Evolutionary conservation across 2,329 filamentous ascomycete species (phyloP), one percentile per base, ranked within the genome.

Genomic region (Clathrospora elynae): DNA sequence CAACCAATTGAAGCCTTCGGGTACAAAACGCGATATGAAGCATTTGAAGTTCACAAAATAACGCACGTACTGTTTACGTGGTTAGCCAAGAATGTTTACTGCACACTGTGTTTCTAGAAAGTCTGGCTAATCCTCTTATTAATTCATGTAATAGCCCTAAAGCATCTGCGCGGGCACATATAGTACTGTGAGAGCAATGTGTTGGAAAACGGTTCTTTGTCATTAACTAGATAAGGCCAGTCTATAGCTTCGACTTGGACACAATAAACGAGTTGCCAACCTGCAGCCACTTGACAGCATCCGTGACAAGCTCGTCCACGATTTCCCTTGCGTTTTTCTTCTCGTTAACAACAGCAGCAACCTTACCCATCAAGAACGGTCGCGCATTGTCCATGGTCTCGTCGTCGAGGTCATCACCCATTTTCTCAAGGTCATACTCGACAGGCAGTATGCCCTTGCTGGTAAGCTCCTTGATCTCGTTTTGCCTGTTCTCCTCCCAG

Each of bases 321-420:
- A 99, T 92, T 12, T 73, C 88, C 81, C 91, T 95, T 50, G 93
- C 93, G 25, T 81, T 77, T 84, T 95, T 95, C 79, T 86, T 87
- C 76, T 97, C 90, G 66, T 92, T 93, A 42, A 93, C 88, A 20
- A 96, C 89, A 18, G 93, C 92, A 24, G 93, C 88, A 49, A 88
- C 92, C 81, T 97, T 95, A 71, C 93, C 93, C 93, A 99, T 99
- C 60, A 96, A 75, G 78, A 84, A 95, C 10, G 91, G 91, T 46
- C 90, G 82, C 64, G 90, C 91, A 68, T 93, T 90, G 71, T 97
- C 93, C 76, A 99, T 84, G 22, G 87, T 82, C 26, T 97, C 90
- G 47, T 96, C 91, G 45, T 88, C 82, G 30, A 78, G 58, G 45
- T 79, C 76, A 43, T 78, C 76, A 14, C 80, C 78, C 64, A 95